Percentiles rank a stretch among this genome's conserved stretches.
phyloP scores from a whole-genome alignment of 345 rosid species.

The Raphanus sativus region DNA sequence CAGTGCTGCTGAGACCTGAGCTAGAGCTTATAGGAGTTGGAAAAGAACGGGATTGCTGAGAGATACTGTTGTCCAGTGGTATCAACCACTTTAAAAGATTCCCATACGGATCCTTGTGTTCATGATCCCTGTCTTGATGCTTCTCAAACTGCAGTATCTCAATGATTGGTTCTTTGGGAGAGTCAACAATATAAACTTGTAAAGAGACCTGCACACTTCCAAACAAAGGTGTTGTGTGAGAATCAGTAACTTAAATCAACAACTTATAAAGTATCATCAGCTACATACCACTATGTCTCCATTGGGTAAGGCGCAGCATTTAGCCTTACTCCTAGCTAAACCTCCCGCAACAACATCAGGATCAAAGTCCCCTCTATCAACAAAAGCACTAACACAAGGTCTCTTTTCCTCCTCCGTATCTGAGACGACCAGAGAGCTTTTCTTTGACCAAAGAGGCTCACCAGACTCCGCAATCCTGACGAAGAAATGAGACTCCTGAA shows the following conservation, averaged over 20 bases:
- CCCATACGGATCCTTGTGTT: conserved; percentile 64
- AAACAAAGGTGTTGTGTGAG: conserved; percentile 61
- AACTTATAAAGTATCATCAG: conserved; percentile 32
- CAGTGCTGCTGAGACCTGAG: conserved; percentile 53
- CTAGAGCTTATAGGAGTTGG: conserved; percentile 54
- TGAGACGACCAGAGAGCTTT: conserved; percentile 40
- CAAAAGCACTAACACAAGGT: conserved; percentile 53
- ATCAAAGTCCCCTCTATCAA: conserved; percentile 80
- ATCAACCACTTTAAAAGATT: conserved; percentile 90
- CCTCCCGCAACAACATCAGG: conserved; percentile 82
- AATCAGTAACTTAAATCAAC: conserved; percentile 41
- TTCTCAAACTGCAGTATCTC: conserved; percentile 99
- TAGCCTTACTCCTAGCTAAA: conserved; percentile 43
- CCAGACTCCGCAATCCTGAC: conserved; percentile 87
- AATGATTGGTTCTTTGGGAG: conserved; percentile 72
- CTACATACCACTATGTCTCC: conserved; percentile 97
- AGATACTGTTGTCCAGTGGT: conserved; percentile 70
- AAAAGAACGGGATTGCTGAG: conserved; percentile 54
- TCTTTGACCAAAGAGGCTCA: conserved; percentile 86
- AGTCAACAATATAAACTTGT: conserved; percentile 79
- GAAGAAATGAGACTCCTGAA: conserved; percentile 91
- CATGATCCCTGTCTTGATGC: conserved; percentile 45
- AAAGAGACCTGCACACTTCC: conserved; percentile 96
- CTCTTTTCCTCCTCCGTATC: conserved; percentile 40
- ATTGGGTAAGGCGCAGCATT: conserved; percentile 78